Base-by-base conservation (phyloP, 2,329 filamentous ascomycete genomes). In the Calonectria hawksworthii region DNA sequence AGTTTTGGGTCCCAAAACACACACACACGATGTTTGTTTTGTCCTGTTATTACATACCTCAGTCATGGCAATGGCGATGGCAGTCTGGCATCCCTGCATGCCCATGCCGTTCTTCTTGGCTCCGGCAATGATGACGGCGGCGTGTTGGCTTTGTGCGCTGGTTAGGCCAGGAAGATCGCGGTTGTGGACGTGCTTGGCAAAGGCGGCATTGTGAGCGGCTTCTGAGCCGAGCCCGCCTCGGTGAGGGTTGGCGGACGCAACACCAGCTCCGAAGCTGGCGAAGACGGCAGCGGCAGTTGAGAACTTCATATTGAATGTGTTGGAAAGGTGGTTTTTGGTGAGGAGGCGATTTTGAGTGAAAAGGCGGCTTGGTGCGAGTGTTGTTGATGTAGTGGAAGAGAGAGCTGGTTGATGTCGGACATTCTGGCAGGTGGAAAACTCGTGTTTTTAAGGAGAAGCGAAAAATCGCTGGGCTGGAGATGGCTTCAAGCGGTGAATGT, bases 401-500 rank as follows among this genome's bases (percentile, higher is more conserved):
- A 38, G 32, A 38, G 32, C 18, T 11, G 14, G 26, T n/a, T 30
- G 52, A n/a, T 21, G 56, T 3, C 23, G 1, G 2, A n/a, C 41
- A 47, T 47, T 47, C n/a, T 1, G 4, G 8, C 8, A 3, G 5
- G n/a, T 10, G 44, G 44, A n/a, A 47, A 47, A 47, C 10, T 47
- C 3, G 21, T 47, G 21, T 23, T 47, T 47, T 11, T 47, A 47
- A 47, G 44, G 44, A 47, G 56, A 21, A n/a, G 7, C 2, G 16
- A 18, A 26, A 41, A 26, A 13, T 21, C 3, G 23, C 34, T 23
- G 26, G n/a, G 38, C 36, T 41, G 56, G 23, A 26, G 34, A 38
- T 61, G 34, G 34, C 56, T 61, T 61, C 56, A 16, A 63, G 56
- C 36, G 56, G 56, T 63, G 56, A 41, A 41, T 38, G 23, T 11